phyloP scores from a whole-genome alignment of 192 early-diverging fungal species.

The Linnemannia hyalina region DNA sequence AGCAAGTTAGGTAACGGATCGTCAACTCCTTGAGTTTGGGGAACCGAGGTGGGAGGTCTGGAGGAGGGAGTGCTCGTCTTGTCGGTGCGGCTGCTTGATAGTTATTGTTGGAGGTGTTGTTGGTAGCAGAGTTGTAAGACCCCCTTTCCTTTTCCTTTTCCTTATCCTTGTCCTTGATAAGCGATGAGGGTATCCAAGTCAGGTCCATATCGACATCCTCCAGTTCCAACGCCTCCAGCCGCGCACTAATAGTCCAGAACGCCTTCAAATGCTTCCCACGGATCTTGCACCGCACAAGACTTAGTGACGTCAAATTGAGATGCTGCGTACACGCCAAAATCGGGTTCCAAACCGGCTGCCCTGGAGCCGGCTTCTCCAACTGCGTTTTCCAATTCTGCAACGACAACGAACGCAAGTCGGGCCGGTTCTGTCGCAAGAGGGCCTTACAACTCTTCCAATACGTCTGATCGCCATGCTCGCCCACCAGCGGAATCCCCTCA shows the following conservation, averaged over 20 bases:
- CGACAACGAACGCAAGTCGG: neutral
- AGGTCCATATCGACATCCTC: constrained; percentile 9
- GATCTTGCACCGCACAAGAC: constrained; percentile 1
- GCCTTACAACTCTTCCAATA: constrained; percentile 12
- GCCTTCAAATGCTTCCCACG: constrained; percentile 16
- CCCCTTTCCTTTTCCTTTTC: neutral
- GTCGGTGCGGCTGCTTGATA: neutral
- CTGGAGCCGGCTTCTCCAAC: neutral
- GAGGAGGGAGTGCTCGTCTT: neutral
- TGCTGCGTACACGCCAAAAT: neutral
- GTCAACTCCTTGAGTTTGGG: neutral
- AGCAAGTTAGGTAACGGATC: neutral
- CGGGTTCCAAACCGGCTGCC: constrained; percentile 16
- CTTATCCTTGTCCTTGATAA: neutral
- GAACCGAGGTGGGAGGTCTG: neutral
- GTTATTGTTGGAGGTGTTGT: neutral
- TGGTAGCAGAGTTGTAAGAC: too few species aligned
- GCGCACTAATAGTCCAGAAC: constrained; percentile 17
- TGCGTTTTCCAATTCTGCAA: neutral
- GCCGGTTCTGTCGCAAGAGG: constrained; percentile 16
- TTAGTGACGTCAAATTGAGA: constrained; percentile 12
- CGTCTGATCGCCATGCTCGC: neutral
- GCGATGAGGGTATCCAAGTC: neutral
- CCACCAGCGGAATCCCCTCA: neutral
- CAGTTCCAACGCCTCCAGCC: constrained; percentile 8